These are phyloP conservation scores for Fusarium nematophilum DNA, from an alignment of 2,329 filamentous ascomycete genomes.

Conservation along the genomic window DNA sequence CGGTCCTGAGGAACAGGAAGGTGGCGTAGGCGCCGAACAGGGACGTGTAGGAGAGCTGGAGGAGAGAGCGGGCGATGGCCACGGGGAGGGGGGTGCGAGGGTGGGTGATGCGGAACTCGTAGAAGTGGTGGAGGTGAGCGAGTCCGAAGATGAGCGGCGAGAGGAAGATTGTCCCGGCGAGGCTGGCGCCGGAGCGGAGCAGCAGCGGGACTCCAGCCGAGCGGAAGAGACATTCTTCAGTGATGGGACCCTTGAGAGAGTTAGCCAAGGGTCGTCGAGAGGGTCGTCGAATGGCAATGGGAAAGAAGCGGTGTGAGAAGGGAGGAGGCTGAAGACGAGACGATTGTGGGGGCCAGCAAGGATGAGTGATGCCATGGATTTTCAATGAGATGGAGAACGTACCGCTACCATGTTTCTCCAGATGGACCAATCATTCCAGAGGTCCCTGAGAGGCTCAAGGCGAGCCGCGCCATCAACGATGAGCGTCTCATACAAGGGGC, in stretches of 20 bases:
- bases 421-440: constrained; percentile 79
- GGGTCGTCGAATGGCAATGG: neutral
- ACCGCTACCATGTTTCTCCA: constrained; percentile 92
- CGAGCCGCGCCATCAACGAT: constrained; percentile 77
- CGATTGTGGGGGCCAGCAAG: constrained; percentile 26
- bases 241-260: constrained; percentile 76
- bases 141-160: constrained; percentile 92
- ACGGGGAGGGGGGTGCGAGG: constrained; percentile 73
- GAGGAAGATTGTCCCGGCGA: constrained; percentile 75
- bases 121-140: constrained; percentile 94
- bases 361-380: constrained; percentile 25
- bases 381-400: constrained; percentile 49
- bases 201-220: constrained; percentile 87
- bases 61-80: constrained; percentile 76
- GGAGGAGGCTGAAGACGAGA: constrained; percentile 32
- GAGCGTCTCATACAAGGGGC: constrained; percentile 83
- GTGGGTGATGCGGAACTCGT: constrained; percentile 88
- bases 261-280: neutral
- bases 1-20: constrained; percentile 88
- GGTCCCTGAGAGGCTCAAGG: constrained; percentile 65
- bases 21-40: constrained; percentile 94
- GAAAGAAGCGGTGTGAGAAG: constrained; percentile 38
- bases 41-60: constrained; percentile 92
- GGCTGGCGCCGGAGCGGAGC: constrained; percentile 72
- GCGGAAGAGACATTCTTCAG: constrained; percentile 94